Conservation (phyloP, 1,284 basidiomycete genomes). For the Paramarasmius palmivorus region DNA sequence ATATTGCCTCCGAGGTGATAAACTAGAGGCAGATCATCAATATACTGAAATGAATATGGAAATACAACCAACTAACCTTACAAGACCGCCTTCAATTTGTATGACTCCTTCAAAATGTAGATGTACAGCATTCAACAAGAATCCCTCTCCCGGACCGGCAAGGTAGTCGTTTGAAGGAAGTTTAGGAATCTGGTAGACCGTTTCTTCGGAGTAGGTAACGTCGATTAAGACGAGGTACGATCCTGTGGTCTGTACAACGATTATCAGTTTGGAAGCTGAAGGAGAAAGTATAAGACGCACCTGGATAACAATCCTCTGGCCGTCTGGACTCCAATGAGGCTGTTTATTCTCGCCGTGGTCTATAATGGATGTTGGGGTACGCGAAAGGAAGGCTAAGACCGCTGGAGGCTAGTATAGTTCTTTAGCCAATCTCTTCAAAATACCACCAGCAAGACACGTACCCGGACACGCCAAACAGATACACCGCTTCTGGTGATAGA, state of each 20-base stretch:
- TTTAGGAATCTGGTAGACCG: slow-evolving; percentile 57
- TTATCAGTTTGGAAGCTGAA: slow-evolving; percentile 9
- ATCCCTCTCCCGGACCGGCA: slow-evolving; percentile 77
- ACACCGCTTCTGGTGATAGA: slow-evolving; percentile 68
- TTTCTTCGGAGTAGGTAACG: slow-evolving; percentile 59
- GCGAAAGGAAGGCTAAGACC: slow-evolving; percentile 71
- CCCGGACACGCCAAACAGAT: slow-evolving; percentile 83
- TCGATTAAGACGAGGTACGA: slow-evolving; percentile 80
- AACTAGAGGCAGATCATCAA: slow-evolving; percentile 38
- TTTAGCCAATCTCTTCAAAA: slow-evolving; percentile 7
- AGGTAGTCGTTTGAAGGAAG: slow-evolving; percentile 63
- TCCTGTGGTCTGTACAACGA: slow-evolving; percentile 58
- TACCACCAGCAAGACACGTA: slow-evolving; percentile 40
- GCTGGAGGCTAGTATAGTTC: slow-evolving; percentile 66
- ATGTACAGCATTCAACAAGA: slow-evolving; percentile 62
- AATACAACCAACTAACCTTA: slow-evolving; percentile 49
- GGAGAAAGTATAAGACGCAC: slow-evolving; percentile 39
- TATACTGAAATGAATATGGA: slow-evolving; percentile 5
- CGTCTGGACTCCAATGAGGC: slow-evolving; percentile 81
- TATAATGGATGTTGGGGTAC: slow-evolving; percentile 74
- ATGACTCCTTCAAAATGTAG: slow-evolving; percentile 83
- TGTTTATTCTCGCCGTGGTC: slow-evolving; percentile 79
- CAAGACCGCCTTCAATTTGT: slow-evolving; percentile 72
- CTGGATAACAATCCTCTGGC: slow-evolving; percentile 75
- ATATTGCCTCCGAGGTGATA: slow-evolving; percentile 69